phyloP scores from a whole-genome alignment of 495 filamentous ascomycete genomes.

The Chaetomium cochliodes region DNA sequence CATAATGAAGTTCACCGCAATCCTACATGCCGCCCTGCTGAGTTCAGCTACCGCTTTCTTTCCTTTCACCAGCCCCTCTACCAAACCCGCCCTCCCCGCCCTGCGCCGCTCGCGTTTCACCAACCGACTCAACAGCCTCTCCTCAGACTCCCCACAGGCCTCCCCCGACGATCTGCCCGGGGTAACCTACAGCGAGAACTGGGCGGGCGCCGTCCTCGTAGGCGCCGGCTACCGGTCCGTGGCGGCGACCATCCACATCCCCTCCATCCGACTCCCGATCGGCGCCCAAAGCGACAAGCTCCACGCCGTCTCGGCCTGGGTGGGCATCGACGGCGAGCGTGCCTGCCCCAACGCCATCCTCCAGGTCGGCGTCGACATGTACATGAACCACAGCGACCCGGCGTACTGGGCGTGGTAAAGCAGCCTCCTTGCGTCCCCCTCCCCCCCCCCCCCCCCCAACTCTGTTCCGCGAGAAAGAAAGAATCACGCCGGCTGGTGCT shows the following conservation, averaged over 20 bases:
- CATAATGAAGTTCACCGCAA: constrained; percentile 25
- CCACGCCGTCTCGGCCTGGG: constrained; percentile 28
- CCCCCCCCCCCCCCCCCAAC: neutral
- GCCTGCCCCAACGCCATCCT: constrained; percentile 11
- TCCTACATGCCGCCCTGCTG: constrained; percentile 16
- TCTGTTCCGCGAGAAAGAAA: constrained; percentile 28
- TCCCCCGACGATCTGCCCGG: constrained; percentile 49
- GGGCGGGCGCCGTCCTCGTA: constrained; percentile 24
- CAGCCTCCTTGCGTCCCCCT: neutral
- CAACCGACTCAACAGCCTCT: constrained; percentile 32
- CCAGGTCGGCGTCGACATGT: constrained; percentile 17
- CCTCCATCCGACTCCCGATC: constrained; percentile 16
- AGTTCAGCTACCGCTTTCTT: constrained; percentile 12
- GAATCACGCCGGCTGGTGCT: neutral
- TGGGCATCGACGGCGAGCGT: constrained; percentile 16
- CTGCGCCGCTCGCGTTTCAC: constrained; percentile 14
- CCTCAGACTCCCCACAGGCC: constrained; percentile 62
- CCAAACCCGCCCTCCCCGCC: constrained; percentile 8
- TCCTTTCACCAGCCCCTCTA: constrained; percentile 3
- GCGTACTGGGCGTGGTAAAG: constrained; percentile 17
- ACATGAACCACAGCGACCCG: constrained; percentile 6
- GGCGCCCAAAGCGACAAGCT: constrained; percentile 9
- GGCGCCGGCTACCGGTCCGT: constrained; percentile 44
- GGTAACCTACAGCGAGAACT: constrained; percentile 44
- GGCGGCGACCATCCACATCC: constrained; percentile 16